Evolutionary conservation across 2,329 filamentous ascomycete genomes (phyloP).

Genomic region (Teratosphaeria viscida): DNA sequence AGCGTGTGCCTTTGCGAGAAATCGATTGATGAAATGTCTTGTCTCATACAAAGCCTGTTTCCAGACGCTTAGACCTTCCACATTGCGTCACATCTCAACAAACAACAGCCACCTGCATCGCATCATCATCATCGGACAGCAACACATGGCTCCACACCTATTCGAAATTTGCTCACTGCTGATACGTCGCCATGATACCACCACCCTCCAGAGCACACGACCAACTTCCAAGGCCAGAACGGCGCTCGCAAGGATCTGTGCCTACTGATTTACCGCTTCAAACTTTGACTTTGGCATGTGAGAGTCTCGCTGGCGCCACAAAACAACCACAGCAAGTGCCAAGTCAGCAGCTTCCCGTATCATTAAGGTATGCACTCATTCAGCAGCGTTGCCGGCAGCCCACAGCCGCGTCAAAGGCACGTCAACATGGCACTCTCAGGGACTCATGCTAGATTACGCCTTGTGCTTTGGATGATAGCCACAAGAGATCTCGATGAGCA

Average conservation of each 20-base stretch:
- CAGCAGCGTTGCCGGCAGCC: too few species aligned
- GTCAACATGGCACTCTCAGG: too few species aligned
- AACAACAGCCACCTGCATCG: not conserved
- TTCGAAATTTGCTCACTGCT: not conserved
- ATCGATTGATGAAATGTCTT: not conserved
- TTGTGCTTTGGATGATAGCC: too few species aligned
- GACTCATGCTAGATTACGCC: too few species aligned
- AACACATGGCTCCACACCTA: not conserved
- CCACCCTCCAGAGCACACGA: not conserved
- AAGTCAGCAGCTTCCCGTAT: not conserved
- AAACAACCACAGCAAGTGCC: not conserved
- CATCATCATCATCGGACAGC: not conserved
- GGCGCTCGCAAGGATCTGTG: not conserved
- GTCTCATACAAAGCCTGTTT: not conserved
- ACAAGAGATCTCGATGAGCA: too few species aligned
- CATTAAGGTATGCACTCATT: too few species aligned
- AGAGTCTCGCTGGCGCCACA: not conserved
- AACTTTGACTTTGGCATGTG: not conserved
- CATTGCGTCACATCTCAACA: not conserved
- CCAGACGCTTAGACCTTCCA: not conserved
- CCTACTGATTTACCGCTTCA: not conserved
- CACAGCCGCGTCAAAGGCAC: too few species aligned
- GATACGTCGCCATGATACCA: not conserved
- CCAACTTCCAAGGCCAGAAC: not conserved
- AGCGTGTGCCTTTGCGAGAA: not conserved